Base-by-base conservation (phyloP, 352 stramenopile genomes). In the Globisporangium nodosum region DNA sequence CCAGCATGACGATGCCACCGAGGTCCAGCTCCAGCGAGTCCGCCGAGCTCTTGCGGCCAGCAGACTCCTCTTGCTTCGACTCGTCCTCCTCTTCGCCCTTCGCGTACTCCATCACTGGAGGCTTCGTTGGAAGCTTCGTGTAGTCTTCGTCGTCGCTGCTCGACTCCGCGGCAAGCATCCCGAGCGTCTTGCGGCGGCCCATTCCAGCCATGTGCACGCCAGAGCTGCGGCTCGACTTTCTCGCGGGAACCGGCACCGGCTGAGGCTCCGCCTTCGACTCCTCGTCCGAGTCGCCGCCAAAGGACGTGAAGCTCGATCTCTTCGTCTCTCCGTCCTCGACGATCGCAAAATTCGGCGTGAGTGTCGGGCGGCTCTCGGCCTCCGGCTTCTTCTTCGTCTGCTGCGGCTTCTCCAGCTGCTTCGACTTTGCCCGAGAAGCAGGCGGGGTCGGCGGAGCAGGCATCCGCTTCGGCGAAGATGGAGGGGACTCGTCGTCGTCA, bases 21-120 rank as follows among this genome's bases (percentile, higher is more conserved):
- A 74, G 92, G 45, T 94, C 84, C 31, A 94, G 64, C 58, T 93
- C 81, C 35, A 94, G 64, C 21, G 85, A 93, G 31, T 96, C 86
- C 3, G 66, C 73, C 18, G 84, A 90, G 61, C 81, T 91, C 68
- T 90, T 87, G 11, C 81, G 74, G 39, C 71, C 70, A 11, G 61
- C 68, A 18, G 46, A 52, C 12, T 58, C 45, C 13, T 52, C 21
- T 1, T 58, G 39, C 24, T 72, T 57, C n/a, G 73, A 65, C 20
- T 80, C 69, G 52, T 84, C 74, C 11, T 79, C 74, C 45, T 72
- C 64, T 54, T 73, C 64, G 53, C 76, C 63, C 31, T 64, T 62
- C 16, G 68, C 64, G 45, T 82, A 53, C 40, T 49, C 63, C 58
- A 62, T 63, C 20, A 59, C 52, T 12, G 78, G 70, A 0, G 76